Base-by-base conservation (phyloP, 2,329 filamentous ascomycete genomes). In the Fusarium udum region DNA sequence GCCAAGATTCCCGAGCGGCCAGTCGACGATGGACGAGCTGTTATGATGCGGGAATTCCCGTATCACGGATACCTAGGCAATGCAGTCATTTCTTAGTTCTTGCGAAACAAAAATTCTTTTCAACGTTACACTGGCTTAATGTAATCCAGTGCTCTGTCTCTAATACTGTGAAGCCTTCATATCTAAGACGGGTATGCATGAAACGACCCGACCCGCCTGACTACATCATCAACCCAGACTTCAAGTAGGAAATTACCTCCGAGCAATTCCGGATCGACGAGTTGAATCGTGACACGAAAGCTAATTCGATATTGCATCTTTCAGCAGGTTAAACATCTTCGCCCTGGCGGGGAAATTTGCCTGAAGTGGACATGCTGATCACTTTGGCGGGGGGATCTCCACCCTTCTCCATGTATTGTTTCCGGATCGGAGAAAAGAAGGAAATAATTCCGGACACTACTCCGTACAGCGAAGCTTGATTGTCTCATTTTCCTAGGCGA, bases 371-470 rank as follows among this genome's bases (percentile, higher is more conserved):
- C 6, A 7, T 4, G 1, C 12, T 51, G 1, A 51, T 7, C 31
- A 32, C 48, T 7, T 10, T 28, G 18, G 24, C 8, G 24, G 24
- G 42, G 42, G 2, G 8, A 52, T 13, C 49, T 36, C 49, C 49
- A 36, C 48, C 4, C 12, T 24, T 15, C 6, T 3, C 3, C 0
- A 3, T 36, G n/a, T 3, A 26, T 1, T 26, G 0, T 52, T 36
- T 24, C 48, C 31, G 6, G 3, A 22, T 36, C 18, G 13, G 31
- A 22, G 0, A 11, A 36, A 22, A 52, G 4, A 36, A 3, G 49
- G 13, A 26, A 52, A 51, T 11, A 11, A 1, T 51, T 11, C n/a
- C 16, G 16, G 3, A 4, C 0, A 7, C 16, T 0, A 31, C 31
- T 31, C 31, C 31, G 9, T 31, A 8, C 4, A 24, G 31, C 6